A percentile compares a stretch with the other conserved stretches of the same genome.
Evolutionary conservation across 306 rosid species (phyloP).

Genomic region (Coriaria nepalensis): DNA sequence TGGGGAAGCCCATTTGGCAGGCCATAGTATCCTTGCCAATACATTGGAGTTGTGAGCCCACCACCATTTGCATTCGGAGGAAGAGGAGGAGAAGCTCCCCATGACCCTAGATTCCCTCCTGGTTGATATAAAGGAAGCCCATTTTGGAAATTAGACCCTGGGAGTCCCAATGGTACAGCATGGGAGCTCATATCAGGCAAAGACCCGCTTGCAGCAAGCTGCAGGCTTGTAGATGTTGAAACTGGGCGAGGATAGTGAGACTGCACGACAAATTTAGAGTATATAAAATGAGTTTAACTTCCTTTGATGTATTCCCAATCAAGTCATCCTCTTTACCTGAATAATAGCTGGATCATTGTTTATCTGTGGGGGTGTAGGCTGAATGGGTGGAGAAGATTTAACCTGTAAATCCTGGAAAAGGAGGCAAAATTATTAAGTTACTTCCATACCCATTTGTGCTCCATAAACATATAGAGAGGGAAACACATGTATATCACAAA

Average conservation of each 20-base stretch:
- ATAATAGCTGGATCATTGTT: slow-evolving; percentile 85
- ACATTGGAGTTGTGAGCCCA: slow-evolving; percentile 79
- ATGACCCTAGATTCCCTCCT: slow-evolving; percentile 62
- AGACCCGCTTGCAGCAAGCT: slow-evolving; percentile 52
- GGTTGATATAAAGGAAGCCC: slow-evolving; percentile 80
- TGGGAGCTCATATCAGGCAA: slow-evolving; percentile 56
- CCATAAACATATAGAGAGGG: not conserved
- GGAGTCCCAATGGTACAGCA: slow-evolving; percentile 47
- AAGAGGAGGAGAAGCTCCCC: slow-evolving; percentile 68
- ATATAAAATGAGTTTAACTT: slow-evolving; percentile 13
- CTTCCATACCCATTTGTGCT: not conserved
- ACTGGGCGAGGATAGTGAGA: slow-evolving; percentile 66
- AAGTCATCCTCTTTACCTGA: slow-evolving; percentile 31
- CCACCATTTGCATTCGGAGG: slow-evolving; percentile 63
- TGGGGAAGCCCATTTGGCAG: slow-evolving; percentile 71
- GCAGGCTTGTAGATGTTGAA: slow-evolving; percentile 43
- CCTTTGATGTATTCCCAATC: slow-evolving; percentile 2
- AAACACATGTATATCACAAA: not conserved
- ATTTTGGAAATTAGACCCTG: slow-evolving; percentile 62
- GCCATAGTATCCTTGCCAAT: slow-evolving; percentile 96
- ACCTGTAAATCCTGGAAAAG: slow-evolving; percentile 77
- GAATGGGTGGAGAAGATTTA: slow-evolving; percentile 69
- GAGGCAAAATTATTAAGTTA: slow-evolving; percentile 1
- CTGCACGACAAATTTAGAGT: slow-evolving; percentile 34
- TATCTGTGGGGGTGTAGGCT: slow-evolving; percentile 38